Conservation (phyloP, 164 flowering plant genomes). For the Stephania japonica region DNA sequence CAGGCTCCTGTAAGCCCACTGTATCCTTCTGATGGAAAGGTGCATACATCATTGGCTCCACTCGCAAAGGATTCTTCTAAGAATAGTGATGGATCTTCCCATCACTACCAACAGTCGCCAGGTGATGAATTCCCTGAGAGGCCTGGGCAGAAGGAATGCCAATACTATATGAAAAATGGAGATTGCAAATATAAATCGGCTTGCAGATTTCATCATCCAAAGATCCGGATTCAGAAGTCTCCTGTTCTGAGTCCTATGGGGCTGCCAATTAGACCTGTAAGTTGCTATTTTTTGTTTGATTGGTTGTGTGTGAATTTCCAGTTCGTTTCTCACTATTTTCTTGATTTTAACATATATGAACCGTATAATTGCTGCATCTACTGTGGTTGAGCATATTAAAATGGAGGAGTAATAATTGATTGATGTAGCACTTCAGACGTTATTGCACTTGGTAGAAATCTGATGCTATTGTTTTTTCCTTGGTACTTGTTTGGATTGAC, state of each 20-base stretch:
- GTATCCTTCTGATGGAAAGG: constrained; percentile 39
- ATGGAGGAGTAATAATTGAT: too few relatives aligned
- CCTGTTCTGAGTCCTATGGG: constrained; percentile 63
- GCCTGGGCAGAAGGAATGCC: constrained; percentile 85
- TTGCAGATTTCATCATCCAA: constrained; percentile 94
- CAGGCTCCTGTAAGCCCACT: constrained; percentile 39
- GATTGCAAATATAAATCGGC: constrained; percentile 73
- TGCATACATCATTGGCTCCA: constrained; percentile 36
- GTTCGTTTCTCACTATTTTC: neutral
- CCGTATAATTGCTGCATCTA: too few relatives aligned
- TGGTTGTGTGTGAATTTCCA: neutral
- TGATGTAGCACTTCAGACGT: too few relatives aligned
- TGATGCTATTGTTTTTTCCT: neutral
- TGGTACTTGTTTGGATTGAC: neutral
- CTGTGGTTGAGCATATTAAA: too few relatives aligned
- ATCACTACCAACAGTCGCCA: constrained; percentile 32
- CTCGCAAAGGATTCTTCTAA: constrained; percentile 28
- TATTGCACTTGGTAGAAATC: neutral
- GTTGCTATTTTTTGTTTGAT: constrained; percentile 18
- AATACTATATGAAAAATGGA: constrained; percentile 68
- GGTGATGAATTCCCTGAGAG: constrained; percentile 80
- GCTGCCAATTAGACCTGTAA: constrained; percentile 89
- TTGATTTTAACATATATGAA: neutral
- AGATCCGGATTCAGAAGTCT: constrained; percentile 31
- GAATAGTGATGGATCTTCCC: constrained; percentile 27